Conservation (phyloP, 805 yeast genomes). For the Saccharomycopsis synnaedendra region DNA sequence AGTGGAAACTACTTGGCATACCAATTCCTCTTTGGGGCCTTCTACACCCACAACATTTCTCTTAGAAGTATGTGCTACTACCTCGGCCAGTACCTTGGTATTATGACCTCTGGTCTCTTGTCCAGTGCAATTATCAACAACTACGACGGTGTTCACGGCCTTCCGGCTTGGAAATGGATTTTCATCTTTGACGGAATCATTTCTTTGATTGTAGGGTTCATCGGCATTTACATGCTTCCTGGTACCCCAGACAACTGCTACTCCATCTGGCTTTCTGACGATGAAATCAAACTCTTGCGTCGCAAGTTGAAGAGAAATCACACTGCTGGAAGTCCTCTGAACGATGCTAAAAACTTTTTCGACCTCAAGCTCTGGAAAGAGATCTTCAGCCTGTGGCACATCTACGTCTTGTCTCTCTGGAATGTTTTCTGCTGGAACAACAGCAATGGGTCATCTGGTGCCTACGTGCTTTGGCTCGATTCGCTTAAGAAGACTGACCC, state of each 20-base stretch:
- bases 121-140: conserved; percentile 41
- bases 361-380: conserved; percentile 36
- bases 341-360: conserved; percentile 21
- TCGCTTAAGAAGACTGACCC: conserved; percentile 21
- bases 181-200: conserved; percentile 55
- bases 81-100: conserved; percentile 52
- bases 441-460: conserved; percentile 43
- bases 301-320: conserved; percentile 24
- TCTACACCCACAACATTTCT: conserved; percentile 41
- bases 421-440: conserved; percentile 55
- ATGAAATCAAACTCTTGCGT: conserved; percentile 45
- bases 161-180: conserved; percentile 64
- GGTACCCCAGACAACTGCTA: conserved; percentile 59
- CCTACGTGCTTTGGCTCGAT: conserved; percentile 52
- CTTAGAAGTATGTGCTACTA: conserved; percentile 52
- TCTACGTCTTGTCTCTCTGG: conserved; percentile 44
- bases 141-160: conserved; percentile 39
- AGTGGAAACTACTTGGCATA: conserved; percentile 53
- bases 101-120: conserved; percentile 49
- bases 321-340: conserved; percentile 1
- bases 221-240: conserved; percentile 32
- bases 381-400: conserved; percentile 40
- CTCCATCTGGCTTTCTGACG: conserved; percentile 44
- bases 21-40: conserved; percentile 46
- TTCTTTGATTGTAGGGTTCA: conserved; percentile 43